A percentile compares a stretch with the other conserved stretches of the same genome.
Conservation (phyloP, 768 basidiomycete genomes). For the Cystobasidium onofrii region DNA sequence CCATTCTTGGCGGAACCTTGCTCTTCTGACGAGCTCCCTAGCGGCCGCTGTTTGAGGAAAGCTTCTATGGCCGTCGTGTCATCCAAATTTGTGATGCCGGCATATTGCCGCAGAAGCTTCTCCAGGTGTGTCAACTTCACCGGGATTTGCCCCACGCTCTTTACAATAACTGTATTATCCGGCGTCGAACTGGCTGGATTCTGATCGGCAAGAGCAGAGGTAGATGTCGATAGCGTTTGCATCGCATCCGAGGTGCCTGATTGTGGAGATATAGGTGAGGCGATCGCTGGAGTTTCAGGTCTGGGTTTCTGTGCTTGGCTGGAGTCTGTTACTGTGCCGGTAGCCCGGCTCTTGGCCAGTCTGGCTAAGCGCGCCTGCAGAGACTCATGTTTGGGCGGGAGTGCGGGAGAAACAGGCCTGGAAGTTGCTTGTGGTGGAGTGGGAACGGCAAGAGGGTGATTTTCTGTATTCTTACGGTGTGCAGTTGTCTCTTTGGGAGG, state of each 20-base stretch:
- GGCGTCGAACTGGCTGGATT: not conserved
- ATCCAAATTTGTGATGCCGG: not conserved
- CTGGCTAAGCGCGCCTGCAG: slow-evolving; percentile 17
- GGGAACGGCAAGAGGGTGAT: not conserved
- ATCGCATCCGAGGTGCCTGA: not conserved
- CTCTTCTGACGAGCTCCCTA: not conserved
- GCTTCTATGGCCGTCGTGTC: not conserved
- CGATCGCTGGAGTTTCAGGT: not conserved
- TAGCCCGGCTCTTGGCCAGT: not conserved
- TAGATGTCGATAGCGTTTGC: not conserved
- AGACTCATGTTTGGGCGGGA: slow-evolving; percentile 16
- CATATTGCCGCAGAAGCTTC: not conserved
- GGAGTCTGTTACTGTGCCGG: not conserved
- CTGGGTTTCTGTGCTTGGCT: not conserved
- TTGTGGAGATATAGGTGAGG: not conserved
- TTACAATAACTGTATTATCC: not conserved
- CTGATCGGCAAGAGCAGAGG: not conserved
- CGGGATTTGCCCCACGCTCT: not conserved
- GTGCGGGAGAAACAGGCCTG: not conserved
- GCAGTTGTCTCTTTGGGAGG: not conserved
- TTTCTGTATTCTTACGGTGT: not conserved
- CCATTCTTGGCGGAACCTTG: not conserved
- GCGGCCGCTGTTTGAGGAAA: not conserved
- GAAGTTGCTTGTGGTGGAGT: not conserved
- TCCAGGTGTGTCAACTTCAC: not conserved